phyloP scores from a whole-genome alignment of 441 rosid genomes.

The Gossypium trilobum region DNA sequence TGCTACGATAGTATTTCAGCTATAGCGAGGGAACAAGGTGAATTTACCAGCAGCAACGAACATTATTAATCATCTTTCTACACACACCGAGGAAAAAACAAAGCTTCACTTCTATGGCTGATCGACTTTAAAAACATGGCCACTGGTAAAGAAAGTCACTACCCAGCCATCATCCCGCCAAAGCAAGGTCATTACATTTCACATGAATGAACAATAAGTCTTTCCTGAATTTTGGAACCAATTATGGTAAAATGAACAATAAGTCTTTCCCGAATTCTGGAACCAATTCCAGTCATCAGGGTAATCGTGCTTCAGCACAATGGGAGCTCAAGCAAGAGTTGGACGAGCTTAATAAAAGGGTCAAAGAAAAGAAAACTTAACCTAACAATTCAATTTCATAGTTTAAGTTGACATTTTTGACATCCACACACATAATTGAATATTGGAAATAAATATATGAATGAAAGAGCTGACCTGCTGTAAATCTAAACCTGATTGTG shows the following conservation, averaged over 20 bases:
- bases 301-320: background rate
- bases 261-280: background rate
- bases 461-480: constrained; percentile 52
- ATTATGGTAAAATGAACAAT: background rate
- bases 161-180: background rate
- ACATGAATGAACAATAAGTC: background rate
- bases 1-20: background rate
- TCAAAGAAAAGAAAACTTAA: background rate
- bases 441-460: constrained; percentile 3
- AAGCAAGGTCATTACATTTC: background rate
- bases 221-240: background rate
- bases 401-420: background rate
- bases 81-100: background rate
- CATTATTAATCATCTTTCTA: background rate
- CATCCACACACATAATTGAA: background rate
- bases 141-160: background rate
- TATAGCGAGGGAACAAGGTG: background rate
- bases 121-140: background rate
- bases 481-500: constrained; percentile 78
- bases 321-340: background rate
- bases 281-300: background rate
- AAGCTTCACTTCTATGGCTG: background rate
- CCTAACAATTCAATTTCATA: background rate
- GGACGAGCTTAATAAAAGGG: background rate
- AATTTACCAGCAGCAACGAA: background rate